phyloP scores from a whole-genome alignment of 2,329 filamentous ascomycete species.

The Microcera coccophila region DNA sequence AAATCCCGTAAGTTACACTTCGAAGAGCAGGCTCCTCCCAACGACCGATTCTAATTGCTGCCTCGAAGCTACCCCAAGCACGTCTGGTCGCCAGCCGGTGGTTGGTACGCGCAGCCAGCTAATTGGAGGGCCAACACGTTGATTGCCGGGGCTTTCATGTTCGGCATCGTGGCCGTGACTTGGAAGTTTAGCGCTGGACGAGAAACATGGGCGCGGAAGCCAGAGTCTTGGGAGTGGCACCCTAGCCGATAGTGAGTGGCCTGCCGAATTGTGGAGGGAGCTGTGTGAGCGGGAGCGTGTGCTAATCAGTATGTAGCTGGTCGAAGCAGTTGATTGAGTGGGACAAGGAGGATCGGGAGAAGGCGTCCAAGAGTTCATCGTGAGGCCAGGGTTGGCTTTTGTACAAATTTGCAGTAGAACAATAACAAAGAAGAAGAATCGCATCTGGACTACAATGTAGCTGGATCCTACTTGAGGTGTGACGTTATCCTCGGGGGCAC shows the following conservation, averaged over 20 bases:
- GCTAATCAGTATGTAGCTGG: slow-evolving; percentile 37
- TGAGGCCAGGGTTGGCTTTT: slow-evolving; percentile 15
- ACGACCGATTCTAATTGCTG: slow-evolving; percentile 16
- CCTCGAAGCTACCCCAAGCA: slow-evolving; percentile 83
- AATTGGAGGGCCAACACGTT: slow-evolving; percentile 96
- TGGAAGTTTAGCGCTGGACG: slow-evolving; percentile 72
- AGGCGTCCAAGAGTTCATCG: slow-evolving; percentile 30
- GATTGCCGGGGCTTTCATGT: slow-evolving; percentile 64
- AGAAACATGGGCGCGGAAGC: slow-evolving; percentile 71
- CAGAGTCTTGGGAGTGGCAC: slow-evolving; percentile 72
- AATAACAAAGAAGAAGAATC: not conserved
- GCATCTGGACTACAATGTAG: not conserved
- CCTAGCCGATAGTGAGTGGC: slow-evolving; percentile 74
- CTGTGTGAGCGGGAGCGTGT: slow-evolving; percentile 1
- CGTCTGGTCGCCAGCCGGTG: slow-evolving; percentile 97
- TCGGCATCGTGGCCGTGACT: slow-evolving; percentile 63
- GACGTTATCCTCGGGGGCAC: too few species aligned
- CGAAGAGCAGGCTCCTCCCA: slow-evolving; percentile 14
- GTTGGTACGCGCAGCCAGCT: slow-evolving; percentile 90
- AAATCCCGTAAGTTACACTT: slow-evolving; percentile 50
- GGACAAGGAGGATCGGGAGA: slow-evolving; percentile 41
- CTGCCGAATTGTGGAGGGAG: not conserved
- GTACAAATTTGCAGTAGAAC: slow-evolving; percentile 23
- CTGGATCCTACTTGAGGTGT: not conserved
- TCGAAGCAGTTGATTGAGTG: slow-evolving; percentile 44